Percentiles rank a stretch among this genome's conserved stretches.
Evolutionary conservation across 2,329 filamentous ascomycete species (phyloP).

Genomic region (Fusarium sp.): DNA sequence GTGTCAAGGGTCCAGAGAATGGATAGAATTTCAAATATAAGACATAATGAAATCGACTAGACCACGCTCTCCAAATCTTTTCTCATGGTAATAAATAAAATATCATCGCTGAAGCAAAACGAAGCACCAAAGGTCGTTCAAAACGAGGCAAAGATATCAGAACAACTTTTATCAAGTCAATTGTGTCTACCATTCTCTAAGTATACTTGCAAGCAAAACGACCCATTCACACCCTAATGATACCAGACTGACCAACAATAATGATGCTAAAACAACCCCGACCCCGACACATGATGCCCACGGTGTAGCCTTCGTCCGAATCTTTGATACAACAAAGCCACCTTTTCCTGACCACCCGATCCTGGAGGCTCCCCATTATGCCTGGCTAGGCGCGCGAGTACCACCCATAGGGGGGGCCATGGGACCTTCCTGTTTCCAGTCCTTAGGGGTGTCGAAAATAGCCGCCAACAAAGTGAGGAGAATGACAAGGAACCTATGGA

Average conservation of each 20-base stretch:
- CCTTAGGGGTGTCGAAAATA: conserved; percentile 26
- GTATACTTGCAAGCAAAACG: not conserved
- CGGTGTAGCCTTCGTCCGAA: not conserved
- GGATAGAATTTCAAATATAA: not conserved
- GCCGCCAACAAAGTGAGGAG: conserved; percentile 34
- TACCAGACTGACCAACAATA: not conserved
- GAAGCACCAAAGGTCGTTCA: not conserved
- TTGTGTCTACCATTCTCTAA: conserved; percentile 40
- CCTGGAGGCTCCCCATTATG: not conserved
- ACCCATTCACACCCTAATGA: not conserved
- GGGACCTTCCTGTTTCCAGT: not conserved
- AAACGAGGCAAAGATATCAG: conserved; percentile 6
- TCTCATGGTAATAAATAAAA: not conserved
- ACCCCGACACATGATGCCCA: not conserved
- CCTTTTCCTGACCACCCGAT: not conserved
- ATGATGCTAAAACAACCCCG: not conserved
- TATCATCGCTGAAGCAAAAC: not conserved
- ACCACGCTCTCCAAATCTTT: conserved; percentile 5
- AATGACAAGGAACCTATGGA: conserved; percentile 35
- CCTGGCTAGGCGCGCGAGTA: not conserved
- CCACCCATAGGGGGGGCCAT: not conserved
- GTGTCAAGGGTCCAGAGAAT: not conserved
- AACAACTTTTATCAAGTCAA: conserved; percentile 55
- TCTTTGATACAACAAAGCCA: not conserved
- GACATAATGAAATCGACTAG: not conserved